Evolutionary conservation across 352 stramenopile species (phyloP), one percentile per base, ranked within the genome.

Genomic region (Globisporangium cylindrosporum): DNA sequence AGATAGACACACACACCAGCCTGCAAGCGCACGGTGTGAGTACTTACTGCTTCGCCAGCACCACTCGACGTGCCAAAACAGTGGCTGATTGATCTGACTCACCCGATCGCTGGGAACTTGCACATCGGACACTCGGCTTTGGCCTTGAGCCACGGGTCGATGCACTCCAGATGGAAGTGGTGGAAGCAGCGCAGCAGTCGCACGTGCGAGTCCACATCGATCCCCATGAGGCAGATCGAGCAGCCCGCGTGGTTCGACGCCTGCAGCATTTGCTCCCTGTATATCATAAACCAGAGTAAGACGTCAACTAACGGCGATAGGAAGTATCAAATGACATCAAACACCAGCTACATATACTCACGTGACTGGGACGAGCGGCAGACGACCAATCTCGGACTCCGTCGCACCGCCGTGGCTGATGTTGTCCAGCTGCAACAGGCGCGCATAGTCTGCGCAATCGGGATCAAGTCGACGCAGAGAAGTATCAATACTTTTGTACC

Each of bases 111-210:
- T 3, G 87, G 77, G 64, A 88, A 89, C 68, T 95, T 93, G 78
- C 88, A 95, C 62, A 93, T 81, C 3, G 88, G 86, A 68, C 88
- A 95, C 48, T 77, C 72, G 10, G 81, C 82, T 64, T 93, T 91
- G 49, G 77, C 72, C 38, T 80, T 74, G 8, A 95, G 86, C 85
- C 88, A 95, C 38, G 75, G 76, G 38, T 94, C 88, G 70, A 95
- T 92, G 74, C 86, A 93, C 12, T 66, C 46, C 0, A 80, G 80
- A 49, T 94, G 86, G 65, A 94, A 95, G 63, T 81, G 84, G 56
- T 92, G 86, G 73, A 95, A 94, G 62, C 88, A 94, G 25, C 73
- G 81, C 70, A 93, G 77, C 72, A 95, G 83, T 1, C 86, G 81
- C 9, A 88, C 84, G 6, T 67, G 64, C 8, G 68, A 61, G 56